These are phyloP conservation scores for Phytophthora lateralis DNA, from an alignment of 352 stramenopile genomes.

Conservation along the genomic window DNA sequence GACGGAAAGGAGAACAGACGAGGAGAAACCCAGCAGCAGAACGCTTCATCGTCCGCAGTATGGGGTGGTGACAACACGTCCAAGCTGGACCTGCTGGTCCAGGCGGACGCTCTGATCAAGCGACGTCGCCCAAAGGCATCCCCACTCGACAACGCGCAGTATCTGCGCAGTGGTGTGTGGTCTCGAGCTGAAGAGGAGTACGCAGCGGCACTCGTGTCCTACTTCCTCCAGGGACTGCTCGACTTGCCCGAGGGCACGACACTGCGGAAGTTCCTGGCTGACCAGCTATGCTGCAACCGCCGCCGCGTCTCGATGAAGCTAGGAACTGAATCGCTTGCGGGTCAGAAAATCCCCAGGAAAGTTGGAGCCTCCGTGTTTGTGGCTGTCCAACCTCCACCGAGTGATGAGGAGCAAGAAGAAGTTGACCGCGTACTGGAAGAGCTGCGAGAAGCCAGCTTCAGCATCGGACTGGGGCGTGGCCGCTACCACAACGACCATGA, in stretches of 20 bases:
- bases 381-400: conserved; percentile 42
- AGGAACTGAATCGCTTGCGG: conserved; percentile 64
- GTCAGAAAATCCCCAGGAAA: conserved; percentile 66
- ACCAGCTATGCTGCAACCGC: conserved; percentile 68
- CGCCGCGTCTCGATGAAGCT: conserved; percentile 77
- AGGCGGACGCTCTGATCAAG: conserved; percentile 74
- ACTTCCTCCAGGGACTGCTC: conserved; percentile 62
- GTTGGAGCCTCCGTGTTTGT: conserved; percentile 71
- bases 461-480: conserved; percentile 12
- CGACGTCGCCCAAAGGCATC: conserved; percentile 15
- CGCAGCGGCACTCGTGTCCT: conserved; percentile 63
- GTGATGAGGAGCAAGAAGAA: conserved; percentile 34
- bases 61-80: conserved; percentile 41
- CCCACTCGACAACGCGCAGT: conserved; percentile 28
- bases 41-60: conserved; percentile 2
- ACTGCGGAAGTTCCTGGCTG: conserved; percentile 72
- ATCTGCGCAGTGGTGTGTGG: conserved; percentile 66
- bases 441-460: conserved; percentile 49
- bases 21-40: conserved; percentile 5
- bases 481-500: conserved; percentile 13
- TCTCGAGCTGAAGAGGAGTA: conserved; percentile 71
- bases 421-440: conserved; percentile 40
- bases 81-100: conserved; percentile 68
- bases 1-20: conserved; percentile 11
- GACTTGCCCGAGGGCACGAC: conserved; percentile 60